These are phyloP conservation scores for Wickerhamia fluorescens DNA, from an alignment of 805 yeast genomes.

Conservation along the genomic window DNA sequence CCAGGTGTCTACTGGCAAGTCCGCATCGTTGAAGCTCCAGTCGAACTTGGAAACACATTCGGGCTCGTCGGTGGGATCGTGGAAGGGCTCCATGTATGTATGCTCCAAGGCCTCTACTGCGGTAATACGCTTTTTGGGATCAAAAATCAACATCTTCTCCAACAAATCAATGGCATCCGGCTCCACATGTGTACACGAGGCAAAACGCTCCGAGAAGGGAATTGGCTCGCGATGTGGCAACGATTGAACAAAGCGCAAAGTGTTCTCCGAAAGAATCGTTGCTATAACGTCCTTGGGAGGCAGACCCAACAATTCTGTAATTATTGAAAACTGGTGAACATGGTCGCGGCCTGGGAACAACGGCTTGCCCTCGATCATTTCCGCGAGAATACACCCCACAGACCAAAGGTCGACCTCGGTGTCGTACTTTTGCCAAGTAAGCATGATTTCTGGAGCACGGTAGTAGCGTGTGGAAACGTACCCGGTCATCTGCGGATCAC, in stretches of 20 bases:
- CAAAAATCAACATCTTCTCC: slow-evolving; percentile 87
- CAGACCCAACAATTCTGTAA: slow-evolving; percentile 91
- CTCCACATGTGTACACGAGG: slow-evolving; percentile 53
- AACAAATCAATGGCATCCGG: slow-evolving; percentile 84
- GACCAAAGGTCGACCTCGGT: slow-evolving; percentile 98
- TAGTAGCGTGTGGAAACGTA: slow-evolving; percentile 94
- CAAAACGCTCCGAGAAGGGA: slow-evolving; percentile 77
- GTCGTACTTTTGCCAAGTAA: slow-evolving; percentile 97
- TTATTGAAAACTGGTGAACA: slow-evolving; percentile 95
- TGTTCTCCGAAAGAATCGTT: slow-evolving; percentile 93
- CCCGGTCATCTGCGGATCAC: slow-evolving; percentile 99
- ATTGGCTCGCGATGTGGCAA: slow-evolving; percentile 91
- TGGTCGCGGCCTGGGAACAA: slow-evolving; percentile 97
- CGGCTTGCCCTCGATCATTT: slow-evolving; percentile 96
- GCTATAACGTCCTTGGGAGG: slow-evolving; percentile 96
- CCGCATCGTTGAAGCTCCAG: slow-evolving; percentile 98
- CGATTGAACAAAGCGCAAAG: slow-evolving; percentile 87
- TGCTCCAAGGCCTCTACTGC: slow-evolving; percentile 88
- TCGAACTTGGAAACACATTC: slow-evolving; percentile 87
- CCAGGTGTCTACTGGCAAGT: slow-evolving; percentile 96
- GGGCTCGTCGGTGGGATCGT: slow-evolving; percentile 97
- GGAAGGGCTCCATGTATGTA: slow-evolving; percentile 90
- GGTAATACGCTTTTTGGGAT: slow-evolving; percentile 88
- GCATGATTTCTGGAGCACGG: slow-evolving; percentile 97
- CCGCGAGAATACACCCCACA: slow-evolving; percentile 95